Evolutionary conservation across 805 yeast genomes (phyloP), one percentile per base, ranked within the genome.

Genomic region (Starmerella sirachaensis): DNA sequence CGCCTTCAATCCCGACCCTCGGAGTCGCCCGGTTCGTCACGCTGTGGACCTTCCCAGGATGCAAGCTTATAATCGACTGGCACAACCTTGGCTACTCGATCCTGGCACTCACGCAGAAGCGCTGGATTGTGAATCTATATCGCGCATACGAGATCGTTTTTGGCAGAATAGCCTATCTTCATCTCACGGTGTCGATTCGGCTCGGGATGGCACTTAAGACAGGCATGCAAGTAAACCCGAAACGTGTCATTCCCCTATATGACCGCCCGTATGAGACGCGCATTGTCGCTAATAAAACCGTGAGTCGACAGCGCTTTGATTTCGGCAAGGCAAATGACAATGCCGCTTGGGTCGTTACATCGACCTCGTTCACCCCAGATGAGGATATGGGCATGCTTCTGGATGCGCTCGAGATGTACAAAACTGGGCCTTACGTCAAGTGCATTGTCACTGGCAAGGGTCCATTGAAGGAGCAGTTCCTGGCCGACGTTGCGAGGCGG

Each of bases 371-470:
- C 56, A 88, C 99, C 0, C 91, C 93, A 1, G 99, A 91, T 58
- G 99, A 91, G 58, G 94, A 91, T 55, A 74, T 91, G 38, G 62
- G 62, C 18, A 59, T 81, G 25, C 60, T 91, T 13, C 60, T 88
- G 13, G 72, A 75, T 9, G 84, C 94, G 0, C 62, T 91, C 38
- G 67, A 68, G 35, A 46, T 59, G 17, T 32, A 42, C 27, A 34
- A 26, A 13, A 35, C 42, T 5, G 41, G 32, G 8, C 43, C 67
- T 3, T 75, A 76, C 1, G 52, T 86, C 1, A 56, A 74, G 26
- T 70, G 84, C 37, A 59, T 91, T n/a, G 78, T 91, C n/a, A 91
- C 99, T 0, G 99, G 99, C 0, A 88, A 86, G 56, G 99, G 99
- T 0, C 97, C 97, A 0, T 56, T 80, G 59, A 74, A 74, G 47